Conservation (phyloP, 305 asterid genomes). For the Rubia tinctorum region DNA sequence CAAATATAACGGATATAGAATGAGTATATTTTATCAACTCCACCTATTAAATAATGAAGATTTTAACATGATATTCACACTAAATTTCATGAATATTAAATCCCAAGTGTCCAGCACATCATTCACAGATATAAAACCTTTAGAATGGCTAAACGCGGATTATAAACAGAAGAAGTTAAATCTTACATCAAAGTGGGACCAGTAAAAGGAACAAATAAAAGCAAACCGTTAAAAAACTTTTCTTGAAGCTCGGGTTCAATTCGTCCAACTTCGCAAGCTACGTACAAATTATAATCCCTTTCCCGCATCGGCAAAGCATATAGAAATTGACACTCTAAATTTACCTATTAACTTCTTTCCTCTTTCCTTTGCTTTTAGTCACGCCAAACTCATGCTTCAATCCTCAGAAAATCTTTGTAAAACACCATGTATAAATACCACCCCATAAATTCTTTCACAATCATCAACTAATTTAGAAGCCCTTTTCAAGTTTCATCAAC, state of each 20-base stretch:
- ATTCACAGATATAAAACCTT: not conserved
- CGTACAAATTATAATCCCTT: not conserved
- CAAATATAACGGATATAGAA: too few relatives aligned
- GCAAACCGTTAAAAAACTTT: not conserved
- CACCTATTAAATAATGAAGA: not conserved
- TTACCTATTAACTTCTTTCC: constrained; percentile 17
- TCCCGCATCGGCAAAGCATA: constrained; percentile 16
- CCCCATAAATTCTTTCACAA: not conserved
- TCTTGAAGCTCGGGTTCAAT: not conserved
- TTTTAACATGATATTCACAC: not conserved
- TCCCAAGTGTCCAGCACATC: not conserved
- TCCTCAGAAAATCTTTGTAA: not conserved
- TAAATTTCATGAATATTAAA: not conserved
- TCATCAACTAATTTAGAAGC: not conserved
- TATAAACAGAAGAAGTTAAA: not conserved
- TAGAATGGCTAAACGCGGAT: not conserved
- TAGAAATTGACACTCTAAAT: not conserved
- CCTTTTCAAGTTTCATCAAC: not conserved
- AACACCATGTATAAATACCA: not conserved
- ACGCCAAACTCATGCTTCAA: constrained; percentile 20
- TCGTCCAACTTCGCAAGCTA: not conserved
- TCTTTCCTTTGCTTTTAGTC: constrained; percentile 20
- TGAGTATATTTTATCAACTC: not conserved
- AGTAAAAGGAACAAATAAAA: not conserved
- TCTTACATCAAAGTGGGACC: not conserved